Evolutionary conservation across 2,329 filamentous ascomycete species (phyloP), one percentile per base, ranked within the genome.

Genomic region (Chaetoscypha palmicola): DNA sequence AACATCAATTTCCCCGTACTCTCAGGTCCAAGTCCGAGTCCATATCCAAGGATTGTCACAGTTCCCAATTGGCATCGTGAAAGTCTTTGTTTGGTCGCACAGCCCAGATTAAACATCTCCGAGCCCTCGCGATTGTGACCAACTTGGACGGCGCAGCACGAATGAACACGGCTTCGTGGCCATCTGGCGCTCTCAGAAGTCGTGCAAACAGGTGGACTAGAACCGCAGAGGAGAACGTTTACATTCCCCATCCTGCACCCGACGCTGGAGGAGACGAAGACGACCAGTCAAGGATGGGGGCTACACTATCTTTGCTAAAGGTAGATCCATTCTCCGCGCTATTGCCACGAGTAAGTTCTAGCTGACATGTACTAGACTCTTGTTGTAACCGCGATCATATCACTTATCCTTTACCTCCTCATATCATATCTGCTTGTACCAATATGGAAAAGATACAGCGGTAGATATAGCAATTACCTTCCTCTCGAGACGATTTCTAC

Each of bases 401-500:
- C 84, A 35, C 71, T 88, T 37, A 64, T 76, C 49, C 67, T 87
- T 53, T 90, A 86, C 64, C 64, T 88, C 55, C 45, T 79, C 46
- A 66, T 81, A 45, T 81, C 77, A 44, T 85, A 79, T 62, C 66
- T 81, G 55, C 57, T 86, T 48, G 59, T 86, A 20, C 85, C 85
- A 2, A 60, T 83, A 47, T 85, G 83, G 75, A 80, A 77, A 37
- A 76, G 73, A 45, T 85, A 86, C 63, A 79, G 77, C 51, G 74
- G 73, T 54, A 78, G 83, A 48, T 88, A 88, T 63, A 75, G 78
- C 58, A 80, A 86, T 48, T 89, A 89, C 59, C 75, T 88, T 1
- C 83, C 83, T 1, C 66, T 88, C 51, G 74, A 83, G 49, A 68
- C 72, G 23, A 76, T 84, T 48, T 76, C 76, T 17, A 74, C 69